These are phyloP conservation scores for Gracilaria gracilis DNA, from an alignment of 23 red algal species.

Conservation along the genomic window DNA sequence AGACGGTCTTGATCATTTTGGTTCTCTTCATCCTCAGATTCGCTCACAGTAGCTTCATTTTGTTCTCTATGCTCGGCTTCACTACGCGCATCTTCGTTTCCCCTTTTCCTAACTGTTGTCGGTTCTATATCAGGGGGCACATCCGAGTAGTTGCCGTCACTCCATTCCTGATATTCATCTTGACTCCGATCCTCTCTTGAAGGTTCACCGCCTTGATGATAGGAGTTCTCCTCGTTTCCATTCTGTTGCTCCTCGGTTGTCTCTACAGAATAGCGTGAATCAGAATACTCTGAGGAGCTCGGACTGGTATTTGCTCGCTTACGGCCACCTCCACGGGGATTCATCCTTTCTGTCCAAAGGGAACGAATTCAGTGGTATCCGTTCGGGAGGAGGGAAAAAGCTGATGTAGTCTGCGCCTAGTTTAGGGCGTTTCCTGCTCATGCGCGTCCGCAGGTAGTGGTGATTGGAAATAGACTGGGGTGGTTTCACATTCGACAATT, in stretches of 20 bases:
- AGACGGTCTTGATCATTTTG: conserved; percentile 28
- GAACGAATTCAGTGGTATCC: not conserved
- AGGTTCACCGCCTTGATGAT: conserved; percentile 17
- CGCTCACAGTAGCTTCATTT: conserved; percentile 33
- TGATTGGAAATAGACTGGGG: not conserved
- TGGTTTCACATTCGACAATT: conserved; percentile 4
- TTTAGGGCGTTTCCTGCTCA: not conserved
- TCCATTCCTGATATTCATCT: conserved; percentile 1
- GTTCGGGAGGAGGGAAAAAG: not conserved
- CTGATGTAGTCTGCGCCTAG: not conserved
- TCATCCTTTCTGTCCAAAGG: not conserved
- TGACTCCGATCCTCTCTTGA: conserved; percentile 8
- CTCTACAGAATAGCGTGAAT: conserved; percentile 22
- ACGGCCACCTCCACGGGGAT: conserved; percentile 22
- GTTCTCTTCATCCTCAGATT: conserved; percentile 14
- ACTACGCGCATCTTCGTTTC: not conserved
- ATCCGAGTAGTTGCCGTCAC: conserved; percentile 33
- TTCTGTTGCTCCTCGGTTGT: conserved; percentile 9
- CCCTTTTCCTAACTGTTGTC: not conserved
- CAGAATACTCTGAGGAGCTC: conserved; percentile 35
- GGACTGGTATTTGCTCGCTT: conserved; percentile 27
- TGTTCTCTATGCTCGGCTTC: not conserved
- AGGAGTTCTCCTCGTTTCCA: not conserved
- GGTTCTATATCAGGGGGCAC: not conserved
- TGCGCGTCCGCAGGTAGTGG: not conserved